Percentiles rank a stretch among this genome's conserved stretches.
phyloP scores from a whole-genome alignment of 176 grass and related monocot species.

The Raddia distichophylla region DNA sequence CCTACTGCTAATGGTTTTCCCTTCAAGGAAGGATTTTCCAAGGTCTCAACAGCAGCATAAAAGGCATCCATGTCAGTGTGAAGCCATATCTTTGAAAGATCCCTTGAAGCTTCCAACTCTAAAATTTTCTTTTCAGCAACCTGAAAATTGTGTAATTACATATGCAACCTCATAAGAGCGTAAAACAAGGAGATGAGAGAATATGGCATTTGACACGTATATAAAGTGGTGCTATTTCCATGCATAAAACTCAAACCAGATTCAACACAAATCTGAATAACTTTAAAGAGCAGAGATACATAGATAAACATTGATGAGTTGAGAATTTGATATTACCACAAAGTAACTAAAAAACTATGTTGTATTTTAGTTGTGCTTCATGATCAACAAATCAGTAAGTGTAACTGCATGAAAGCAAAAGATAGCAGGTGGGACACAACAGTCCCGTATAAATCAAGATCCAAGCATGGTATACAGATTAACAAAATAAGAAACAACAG shows the following conservation, averaged over 20 bases:
- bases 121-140: conserved; percentile 76
- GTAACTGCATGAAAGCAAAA: neutral
- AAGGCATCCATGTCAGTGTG: conserved; percentile 98
- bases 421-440: neutral
- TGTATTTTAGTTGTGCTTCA: neutral
- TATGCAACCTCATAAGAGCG: neutral
- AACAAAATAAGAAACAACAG: neutral
- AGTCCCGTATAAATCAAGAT: neutral
- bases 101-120: conserved; percentile 83
- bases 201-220: neutral
- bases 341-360: neutral
- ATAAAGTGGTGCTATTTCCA: neutral
- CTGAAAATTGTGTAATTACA: conserved; percentile 44
- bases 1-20: conserved; percentile 92
- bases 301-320: neutral
- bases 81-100: conserved; percentile 95
- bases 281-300: neutral
- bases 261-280: neutral
- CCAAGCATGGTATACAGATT: conserved; percentile 7
- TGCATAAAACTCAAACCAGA: neutral
- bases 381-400: neutral
- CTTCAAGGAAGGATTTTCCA: conserved; percentile 87
- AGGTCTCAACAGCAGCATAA: conserved; percentile 88
- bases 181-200: neutral
- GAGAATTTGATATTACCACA: too few species aligned